Percentiles rank a stretch among this genome's conserved stretches.
Conservation (phyloP, 495 filamentous ascomycete species). For the Xylaria sp. region DNA sequence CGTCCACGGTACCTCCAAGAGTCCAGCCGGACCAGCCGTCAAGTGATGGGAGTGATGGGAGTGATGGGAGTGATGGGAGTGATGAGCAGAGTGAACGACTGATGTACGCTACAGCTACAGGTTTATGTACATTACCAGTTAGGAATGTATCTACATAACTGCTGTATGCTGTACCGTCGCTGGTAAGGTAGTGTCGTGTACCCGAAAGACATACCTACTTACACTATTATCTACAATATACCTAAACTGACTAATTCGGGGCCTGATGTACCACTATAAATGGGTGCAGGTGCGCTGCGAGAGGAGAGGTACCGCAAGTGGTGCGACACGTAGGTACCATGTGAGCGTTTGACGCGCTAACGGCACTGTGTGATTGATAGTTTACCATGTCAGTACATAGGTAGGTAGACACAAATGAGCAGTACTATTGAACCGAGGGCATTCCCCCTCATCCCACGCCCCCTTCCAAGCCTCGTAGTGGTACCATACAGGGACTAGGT, state of each 20-base stretch:
- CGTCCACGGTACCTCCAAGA: too few species aligned
- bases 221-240: too few species aligned
- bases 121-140: too few species aligned
- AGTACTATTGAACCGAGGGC: background rate
- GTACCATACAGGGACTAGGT: background rate
- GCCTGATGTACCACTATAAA: background rate
- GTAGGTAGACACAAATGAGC: background rate
- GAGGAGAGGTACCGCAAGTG: background rate
- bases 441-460: slow-evolving; percentile 2
- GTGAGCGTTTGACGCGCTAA: background rate
- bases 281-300: too few species aligned
- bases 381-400: background rate
- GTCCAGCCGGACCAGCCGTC: slow-evolving; percentile 9
- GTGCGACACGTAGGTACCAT: background rate
- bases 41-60: background rate
- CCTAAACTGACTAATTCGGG: background rate
- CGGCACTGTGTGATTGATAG: background rate
- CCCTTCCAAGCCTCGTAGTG: background rate
- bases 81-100: too few species aligned
- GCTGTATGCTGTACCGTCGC: slow-evolving; percentile 14
- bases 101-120: too few species aligned
- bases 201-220: background rate
- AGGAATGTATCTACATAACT: too few species aligned
- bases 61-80: too few species aligned
- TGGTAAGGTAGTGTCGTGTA: background rate